A percentile compares a stretch with the other conserved stretches of the same genome.
Evolutionary conservation across 495 filamentous ascomycete species (phyloP).

Genomic region (Aspergillus coremiiformis): DNA sequence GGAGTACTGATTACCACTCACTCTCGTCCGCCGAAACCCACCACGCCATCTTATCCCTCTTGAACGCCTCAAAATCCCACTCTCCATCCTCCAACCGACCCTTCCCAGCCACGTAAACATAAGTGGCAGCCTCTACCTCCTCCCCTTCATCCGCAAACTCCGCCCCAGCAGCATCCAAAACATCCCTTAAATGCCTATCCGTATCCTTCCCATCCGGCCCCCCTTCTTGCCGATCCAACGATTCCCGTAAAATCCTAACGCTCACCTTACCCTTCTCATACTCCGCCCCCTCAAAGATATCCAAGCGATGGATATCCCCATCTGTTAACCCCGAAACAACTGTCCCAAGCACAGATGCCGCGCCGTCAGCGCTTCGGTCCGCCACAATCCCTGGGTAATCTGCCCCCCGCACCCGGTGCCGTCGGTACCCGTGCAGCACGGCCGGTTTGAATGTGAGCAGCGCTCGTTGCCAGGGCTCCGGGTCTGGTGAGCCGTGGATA

Average conservation of each 20-base stretch:
- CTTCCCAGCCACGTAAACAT: constrained; percentile 55
- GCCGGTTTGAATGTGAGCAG: constrained; percentile 64
- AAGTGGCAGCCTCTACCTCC: constrained; percentile 63
- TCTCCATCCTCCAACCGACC: constrained; percentile 54
- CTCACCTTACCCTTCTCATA: constrained; percentile 60
- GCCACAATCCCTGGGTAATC: constrained; percentile 84
- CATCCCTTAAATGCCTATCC: constrained; percentile 20
- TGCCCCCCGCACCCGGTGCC: constrained; percentile 56
- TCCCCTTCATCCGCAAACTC: constrained; percentile 33
- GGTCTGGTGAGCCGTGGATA: constrained; percentile 55
- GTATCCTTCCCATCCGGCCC: constrained; percentile 4
- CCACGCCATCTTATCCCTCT: constrained; percentile 56
- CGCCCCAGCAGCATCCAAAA: constrained; percentile 27
- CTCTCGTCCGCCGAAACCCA: constrained; percentile 39
- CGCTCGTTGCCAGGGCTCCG: constrained; percentile 42
- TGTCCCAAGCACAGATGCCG: constrained; percentile 62
- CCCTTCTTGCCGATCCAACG: constrained; percentile 16
- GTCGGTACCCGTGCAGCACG: constrained; percentile 61
- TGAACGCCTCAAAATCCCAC: constrained; percentile 78
- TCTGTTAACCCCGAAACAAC: constrained; percentile 72
- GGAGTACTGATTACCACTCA: constrained; percentile 33
- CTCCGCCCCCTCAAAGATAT: constrained; percentile 72
- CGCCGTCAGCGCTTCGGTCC: neutral
- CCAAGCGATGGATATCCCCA: constrained; percentile 66
- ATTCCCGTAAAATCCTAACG: constrained; percentile 46